A percentile compares a stretch with the other conserved stretches of the same genome.
Conservation (phyloP, 2,329 filamentous ascomycete genomes). For the Talaromyces islandicus region DNA sequence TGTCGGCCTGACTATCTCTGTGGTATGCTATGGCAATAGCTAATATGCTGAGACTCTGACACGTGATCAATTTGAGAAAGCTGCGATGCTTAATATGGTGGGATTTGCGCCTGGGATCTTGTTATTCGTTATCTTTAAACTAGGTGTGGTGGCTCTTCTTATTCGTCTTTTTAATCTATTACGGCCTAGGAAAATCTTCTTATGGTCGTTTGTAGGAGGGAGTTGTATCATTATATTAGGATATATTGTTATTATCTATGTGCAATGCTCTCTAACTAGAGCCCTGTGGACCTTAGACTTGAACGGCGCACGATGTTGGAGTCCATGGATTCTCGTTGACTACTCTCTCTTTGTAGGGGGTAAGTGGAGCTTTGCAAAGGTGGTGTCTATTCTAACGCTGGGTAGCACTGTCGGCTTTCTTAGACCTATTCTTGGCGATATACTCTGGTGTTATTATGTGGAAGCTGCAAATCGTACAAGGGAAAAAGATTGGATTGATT, state of each 20-base stretch:
- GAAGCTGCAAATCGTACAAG: conserved; percentile 20
- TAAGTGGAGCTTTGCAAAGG: background rate
- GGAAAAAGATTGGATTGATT: conserved; percentile 19
- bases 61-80: conserved; percentile 11
- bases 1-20: background rate
- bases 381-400: background rate
- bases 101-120: conserved; percentile 22
- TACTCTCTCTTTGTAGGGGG: conserved; percentile 3
- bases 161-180: conserved; percentile 22
- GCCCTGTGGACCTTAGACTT: background rate
- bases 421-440: conserved; percentile 22
- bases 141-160: conserved; percentile 23
- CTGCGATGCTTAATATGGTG: conserved; percentile 19
- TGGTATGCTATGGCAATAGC: background rate
- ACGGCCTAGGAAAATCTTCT: conserved; percentile 9
- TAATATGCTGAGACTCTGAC: conserved; percentile 13
- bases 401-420: conserved; percentile 18
- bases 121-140: conserved; percentile 23
- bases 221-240: conserved; percentile 26
- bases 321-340: conserved; percentile 4
- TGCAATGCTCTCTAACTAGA: background rate
- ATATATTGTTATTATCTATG: conserved; percentile 14
- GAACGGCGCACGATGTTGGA: background rate
- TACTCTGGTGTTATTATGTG: conserved; percentile 20
- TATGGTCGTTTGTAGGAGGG: conserved; percentile 23